phyloP scores from a whole-genome alignment of 75 land plant species.

The Picea glauca region DNA sequence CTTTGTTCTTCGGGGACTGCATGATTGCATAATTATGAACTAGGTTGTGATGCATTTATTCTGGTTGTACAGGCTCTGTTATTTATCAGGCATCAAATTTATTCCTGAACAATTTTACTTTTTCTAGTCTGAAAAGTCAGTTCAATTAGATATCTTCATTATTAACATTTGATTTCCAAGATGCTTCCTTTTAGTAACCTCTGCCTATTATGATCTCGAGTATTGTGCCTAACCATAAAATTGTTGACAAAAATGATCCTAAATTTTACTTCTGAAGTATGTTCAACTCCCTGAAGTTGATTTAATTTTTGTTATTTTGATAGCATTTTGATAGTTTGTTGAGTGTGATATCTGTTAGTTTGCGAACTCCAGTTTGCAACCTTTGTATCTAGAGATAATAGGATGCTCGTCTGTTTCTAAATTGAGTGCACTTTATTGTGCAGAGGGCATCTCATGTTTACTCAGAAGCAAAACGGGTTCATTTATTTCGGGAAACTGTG shows the following conservation, averaged over 20 bases:
- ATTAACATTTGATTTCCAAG: not conserved
- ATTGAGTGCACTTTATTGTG: not conserved
- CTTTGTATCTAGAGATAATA: not conserved
- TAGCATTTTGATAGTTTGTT: not conserved
- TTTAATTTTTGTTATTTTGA: not conserved
- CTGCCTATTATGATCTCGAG: not conserved
- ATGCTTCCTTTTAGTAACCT: not conserved
- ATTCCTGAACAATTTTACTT: not conserved
- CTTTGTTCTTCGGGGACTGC: not conserved
- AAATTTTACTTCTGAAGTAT: too few species aligned
- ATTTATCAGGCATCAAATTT: not conserved
- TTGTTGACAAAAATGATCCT: too few species aligned
- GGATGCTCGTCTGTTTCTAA: not conserved
- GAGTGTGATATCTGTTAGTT: not conserved
- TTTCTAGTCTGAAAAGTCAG: not conserved
- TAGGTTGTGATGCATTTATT: not conserved
- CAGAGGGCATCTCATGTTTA: constrained; percentile 97
- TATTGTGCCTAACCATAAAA: not conserved
- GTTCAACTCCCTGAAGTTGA: too few species aligned
- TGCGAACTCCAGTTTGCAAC: not conserved
- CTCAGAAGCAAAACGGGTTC: constrained; percentile 87
- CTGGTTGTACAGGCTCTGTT: not conserved
- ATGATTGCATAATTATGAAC: not conserved
- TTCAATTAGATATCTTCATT: too few species aligned
- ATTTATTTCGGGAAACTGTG: constrained; percentile 75